Conservation (phyloP, 2,329 filamentous ascomycete species). For the Mycogone perniciosa region DNA sequence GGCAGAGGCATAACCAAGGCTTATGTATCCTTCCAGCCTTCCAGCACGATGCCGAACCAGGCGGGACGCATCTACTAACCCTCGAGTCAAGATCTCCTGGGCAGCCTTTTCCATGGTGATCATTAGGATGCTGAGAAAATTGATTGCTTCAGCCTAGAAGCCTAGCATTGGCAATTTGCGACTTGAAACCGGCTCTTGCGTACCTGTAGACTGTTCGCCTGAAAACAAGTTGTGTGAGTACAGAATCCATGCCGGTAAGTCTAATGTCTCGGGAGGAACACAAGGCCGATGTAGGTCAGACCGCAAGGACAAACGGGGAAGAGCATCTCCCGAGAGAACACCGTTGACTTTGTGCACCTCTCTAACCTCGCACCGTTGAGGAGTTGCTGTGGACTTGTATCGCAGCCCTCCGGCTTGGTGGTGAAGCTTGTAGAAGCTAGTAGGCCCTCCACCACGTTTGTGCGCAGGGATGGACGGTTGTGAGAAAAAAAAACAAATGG, state of each 20-base stretch:
- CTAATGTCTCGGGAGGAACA: neutral
- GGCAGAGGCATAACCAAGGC: neutral
- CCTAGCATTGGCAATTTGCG: slow-evolving; percentile 1
- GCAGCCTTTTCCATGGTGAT: neutral
- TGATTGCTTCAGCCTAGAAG: slow-evolving; percentile 5
- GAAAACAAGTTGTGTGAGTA: neutral
- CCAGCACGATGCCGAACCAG: slow-evolving; percentile 3
- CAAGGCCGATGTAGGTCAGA: neutral
- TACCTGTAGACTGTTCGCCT: neutral
- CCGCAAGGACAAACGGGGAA: neutral
- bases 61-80: neutral
- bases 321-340: neutral
- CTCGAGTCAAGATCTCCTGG: slow-evolving; percentile 8
- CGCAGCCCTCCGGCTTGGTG: neutral
- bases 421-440: neutral
- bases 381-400: neutral
- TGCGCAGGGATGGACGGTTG: neutral
- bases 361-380: neutral
- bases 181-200: neutral
- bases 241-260: neutral
- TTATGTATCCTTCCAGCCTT: slow-evolving; percentile 3
- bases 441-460: neutral
- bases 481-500: slow-evolving; percentile 1
- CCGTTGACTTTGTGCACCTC: too few species aligned
- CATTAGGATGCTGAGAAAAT: neutral